Evolutionary conservation across 2,329 filamentous ascomycete genomes (phyloP).

Genomic region (Curvularia eragrostidis): DNA sequence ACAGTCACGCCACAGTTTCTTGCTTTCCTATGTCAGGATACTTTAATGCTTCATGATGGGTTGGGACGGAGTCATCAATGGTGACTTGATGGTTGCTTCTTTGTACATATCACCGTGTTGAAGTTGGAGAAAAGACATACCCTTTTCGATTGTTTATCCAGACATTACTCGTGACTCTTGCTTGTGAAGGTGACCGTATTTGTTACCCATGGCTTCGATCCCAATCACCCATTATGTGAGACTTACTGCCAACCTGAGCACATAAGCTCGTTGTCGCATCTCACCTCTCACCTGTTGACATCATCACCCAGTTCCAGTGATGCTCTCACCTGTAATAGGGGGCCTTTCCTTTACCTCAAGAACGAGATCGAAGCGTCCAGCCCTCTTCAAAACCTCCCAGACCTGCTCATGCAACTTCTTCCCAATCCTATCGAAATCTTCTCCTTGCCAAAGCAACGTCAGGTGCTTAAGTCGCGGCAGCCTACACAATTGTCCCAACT

Average conservation of each 20-base stretch:
- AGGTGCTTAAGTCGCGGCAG: conserved; percentile 1
- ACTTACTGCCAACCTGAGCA: neutral
- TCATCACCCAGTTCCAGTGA: too few relatives aligned
- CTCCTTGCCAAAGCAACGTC: conserved; percentile 7
- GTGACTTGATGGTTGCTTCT: neutral
- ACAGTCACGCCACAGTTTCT: neutral
- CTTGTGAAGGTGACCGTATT: too few relatives aligned
- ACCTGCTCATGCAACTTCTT: neutral
- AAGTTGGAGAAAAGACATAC: neutral
- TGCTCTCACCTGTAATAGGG: too few relatives aligned
- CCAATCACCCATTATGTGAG: too few relatives aligned
- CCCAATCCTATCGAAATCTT: neutral
- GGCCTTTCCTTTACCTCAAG: neutral
- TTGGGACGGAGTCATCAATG: neutral
- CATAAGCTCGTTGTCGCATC: too few relatives aligned
- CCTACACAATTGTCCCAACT: conserved; percentile 2
- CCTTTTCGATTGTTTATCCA: neutral
- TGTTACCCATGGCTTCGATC: too few relatives aligned
- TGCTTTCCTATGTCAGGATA: conserved; percentile 1
- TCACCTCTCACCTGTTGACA: too few relatives aligned
- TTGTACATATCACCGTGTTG: conserved; percentile 8
- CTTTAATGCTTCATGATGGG: conserved; percentile 9
- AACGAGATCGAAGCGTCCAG: conserved; percentile 1
- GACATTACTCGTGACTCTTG: neutral
- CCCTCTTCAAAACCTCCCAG: neutral